Evolutionary conservation across 495 filamentous ascomycete species (phyloP), one percentile per base, ranked within the genome.

Genomic region (Tuber borchii): DNA sequence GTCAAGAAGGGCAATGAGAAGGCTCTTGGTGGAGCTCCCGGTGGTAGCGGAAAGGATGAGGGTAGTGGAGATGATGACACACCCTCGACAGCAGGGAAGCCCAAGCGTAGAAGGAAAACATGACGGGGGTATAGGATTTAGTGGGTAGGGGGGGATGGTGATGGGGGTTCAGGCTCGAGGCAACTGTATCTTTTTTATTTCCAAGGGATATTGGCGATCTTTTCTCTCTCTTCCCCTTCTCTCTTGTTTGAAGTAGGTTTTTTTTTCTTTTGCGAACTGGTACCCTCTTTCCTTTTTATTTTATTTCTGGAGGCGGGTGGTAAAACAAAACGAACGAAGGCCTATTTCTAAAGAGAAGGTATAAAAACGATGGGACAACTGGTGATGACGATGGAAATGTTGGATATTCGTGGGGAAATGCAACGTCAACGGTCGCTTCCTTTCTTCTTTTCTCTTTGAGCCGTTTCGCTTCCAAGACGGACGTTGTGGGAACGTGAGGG

Each of bases 1-100:
- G 92, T 93, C 73, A 93, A 93, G 86, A 93, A 93, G 82, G 91
- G 91, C n/a, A 92, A 91, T 76, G 90, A 92, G 74, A 91, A 88
- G 83, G 82, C 84, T 20, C 78, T 81, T 74, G 81, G 76, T 19
- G 78, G 70, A 14, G 72, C 79, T 14, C 79, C 81, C 42, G 83
- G 85, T 71, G 84, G 78, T n/a, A 84, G 88, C 42, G 80, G 83
- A 26, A 85, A 86, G 31, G 87, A 87, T 2, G 86, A 87, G 44
- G 80, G 74, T 48, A 82, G 80, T 68, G 80, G 77, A 12, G 86
- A 85, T 48, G 86, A 87, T 4, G 87, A 87, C 12, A 87, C 74
- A 31, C 78, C 75, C 75, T 81, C 80, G 73, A 69, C 75, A 39
- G 69, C 79, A 26, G 75, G 74, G 44, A 82, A 82, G 69, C 73